Conservation (phyloP, 2,329 filamentous ascomycete species). For the Hymenoscyphus occultus region DNA sequence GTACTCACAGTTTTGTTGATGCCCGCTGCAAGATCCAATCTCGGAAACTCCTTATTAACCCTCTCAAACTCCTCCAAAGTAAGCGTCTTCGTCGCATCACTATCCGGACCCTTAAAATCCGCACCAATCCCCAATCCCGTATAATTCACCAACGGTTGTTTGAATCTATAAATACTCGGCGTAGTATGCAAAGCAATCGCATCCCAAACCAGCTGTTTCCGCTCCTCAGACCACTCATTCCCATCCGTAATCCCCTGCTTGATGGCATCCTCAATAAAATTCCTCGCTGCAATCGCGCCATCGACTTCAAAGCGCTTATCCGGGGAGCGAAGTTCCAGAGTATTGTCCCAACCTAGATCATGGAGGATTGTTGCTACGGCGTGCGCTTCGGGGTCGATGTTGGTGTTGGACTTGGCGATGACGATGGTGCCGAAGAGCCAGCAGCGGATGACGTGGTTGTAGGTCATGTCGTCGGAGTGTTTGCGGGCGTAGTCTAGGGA, state of each 20-base stretch:
- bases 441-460: conserved; percentile 41
- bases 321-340: conserved; percentile 37
- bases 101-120: conserved; percentile 21
- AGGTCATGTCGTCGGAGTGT: conserved; percentile 35
- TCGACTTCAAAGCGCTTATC: conserved; percentile 52
- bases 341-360: conserved; percentile 43
- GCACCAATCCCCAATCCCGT: neutral
- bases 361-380: conserved; percentile 43
- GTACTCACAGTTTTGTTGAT: conserved; percentile 35
- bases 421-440: conserved; percentile 36
- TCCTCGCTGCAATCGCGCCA: conserved; percentile 44
- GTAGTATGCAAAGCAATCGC: conserved; percentile 45
- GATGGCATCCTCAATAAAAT: conserved; percentile 37
- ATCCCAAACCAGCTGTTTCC: conserved; percentile 37
- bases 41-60: conserved; percentile 34
- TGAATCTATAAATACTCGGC: conserved; percentile 39
- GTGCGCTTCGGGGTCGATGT: conserved; percentile 21
- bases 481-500: conserved; percentile 36
- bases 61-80: conserved; percentile 32
- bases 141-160: conserved; percentile 41
- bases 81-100: conserved; percentile 26
- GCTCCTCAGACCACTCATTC: conserved; percentile 40
- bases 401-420: neutral
- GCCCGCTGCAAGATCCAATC: conserved; percentile 34
- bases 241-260: conserved; percentile 14